phyloP scores from a whole-genome alignment of 306 rosid genomes.

The Hippophae tibetana region DNA sequence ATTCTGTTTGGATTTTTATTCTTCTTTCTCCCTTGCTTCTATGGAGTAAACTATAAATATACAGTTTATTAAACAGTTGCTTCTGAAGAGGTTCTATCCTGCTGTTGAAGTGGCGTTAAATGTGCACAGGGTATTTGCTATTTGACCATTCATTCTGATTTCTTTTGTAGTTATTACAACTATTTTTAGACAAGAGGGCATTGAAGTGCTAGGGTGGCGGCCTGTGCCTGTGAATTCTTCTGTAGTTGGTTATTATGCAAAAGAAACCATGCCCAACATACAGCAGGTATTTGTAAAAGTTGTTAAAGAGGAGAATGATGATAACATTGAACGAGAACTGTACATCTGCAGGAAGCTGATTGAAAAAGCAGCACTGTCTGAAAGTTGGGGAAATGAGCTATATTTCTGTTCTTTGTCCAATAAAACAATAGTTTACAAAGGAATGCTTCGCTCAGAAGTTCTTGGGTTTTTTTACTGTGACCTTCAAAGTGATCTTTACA shows the following conservation, averaged over 20 bases:
- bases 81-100: too few species aligned
- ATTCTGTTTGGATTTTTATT: too few species aligned
- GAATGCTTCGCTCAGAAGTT: conserved; percentile 99
- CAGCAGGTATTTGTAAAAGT: conserved; percentile 91
- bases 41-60: background rate
- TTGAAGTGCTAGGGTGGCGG: conserved; percentile 98
- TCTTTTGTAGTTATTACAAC: conserved; percentile 65
- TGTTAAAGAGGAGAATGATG: conserved; percentile 83
- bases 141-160: conserved; percentile 31
- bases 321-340: conserved; percentile 88
- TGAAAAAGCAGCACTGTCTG: conserved; percentile 72
- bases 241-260: conserved; percentile 85
- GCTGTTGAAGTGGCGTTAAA: background rate
- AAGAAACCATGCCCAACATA: conserved; percentile 87
- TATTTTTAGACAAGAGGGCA: conserved; percentile 88
- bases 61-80: background rate
- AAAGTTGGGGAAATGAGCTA: conserved; percentile 92
- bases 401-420: conserved; percentile 97
- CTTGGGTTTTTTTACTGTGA: conserved; percentile 86
- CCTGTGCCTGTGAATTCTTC: conserved; percentile 88
- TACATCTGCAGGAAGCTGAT: conserved; percentile 93
- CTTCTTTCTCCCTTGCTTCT: too few species aligned
- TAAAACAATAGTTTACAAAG: conserved; percentile 95
- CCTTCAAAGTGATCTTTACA: conserved; percentile 79
- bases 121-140: conserved; percentile 4